phyloP scores from a whole-genome alignment of 352 stramenopile species.

The Pythium vanterpoolii region DNA sequence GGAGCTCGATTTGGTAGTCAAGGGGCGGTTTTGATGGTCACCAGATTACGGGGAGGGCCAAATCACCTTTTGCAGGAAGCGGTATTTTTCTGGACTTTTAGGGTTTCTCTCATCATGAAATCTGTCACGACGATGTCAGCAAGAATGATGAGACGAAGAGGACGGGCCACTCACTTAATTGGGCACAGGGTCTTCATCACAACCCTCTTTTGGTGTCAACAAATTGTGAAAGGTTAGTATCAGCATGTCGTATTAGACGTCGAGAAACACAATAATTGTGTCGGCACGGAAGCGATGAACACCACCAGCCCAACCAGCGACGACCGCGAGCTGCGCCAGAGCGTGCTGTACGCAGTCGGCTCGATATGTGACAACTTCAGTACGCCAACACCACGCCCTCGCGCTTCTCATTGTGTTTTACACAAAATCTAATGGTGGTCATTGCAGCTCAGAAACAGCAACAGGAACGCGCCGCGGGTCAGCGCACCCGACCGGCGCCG shows the following conservation, averaged over 20 bases:
- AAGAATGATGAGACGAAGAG: neutral
- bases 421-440: neutral
- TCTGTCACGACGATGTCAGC: neutral
- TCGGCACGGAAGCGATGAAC: too few species aligned
- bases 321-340: conserved; percentile 36
- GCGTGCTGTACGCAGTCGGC: conserved; percentile 63
- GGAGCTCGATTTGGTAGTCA: too few species aligned
- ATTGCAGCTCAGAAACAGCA: conserved; percentile 49
- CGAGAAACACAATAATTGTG: neutral
- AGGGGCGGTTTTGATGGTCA: too few species aligned
- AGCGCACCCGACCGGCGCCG: conserved; percentile 34
- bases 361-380: conserved; percentile 66
- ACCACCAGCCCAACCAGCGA: conserved; percentile 3
- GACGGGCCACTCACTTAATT: too few species aligned
- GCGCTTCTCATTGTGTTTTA: neutral
- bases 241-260: neutral
- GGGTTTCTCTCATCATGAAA: neutral
- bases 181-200: neutral
- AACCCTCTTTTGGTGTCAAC: neutral
- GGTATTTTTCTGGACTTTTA: too few species aligned
- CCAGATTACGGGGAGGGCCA: too few species aligned
- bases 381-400: conserved; percentile 7
- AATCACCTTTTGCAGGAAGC: too few species aligned
- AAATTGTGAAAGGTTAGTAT: neutral
- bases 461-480: conserved; percentile 25